Evolutionary conservation across 257 asterid species (phyloP), one percentile per base, ranked within the genome.

Genomic region (Solanum acaule): DNA sequence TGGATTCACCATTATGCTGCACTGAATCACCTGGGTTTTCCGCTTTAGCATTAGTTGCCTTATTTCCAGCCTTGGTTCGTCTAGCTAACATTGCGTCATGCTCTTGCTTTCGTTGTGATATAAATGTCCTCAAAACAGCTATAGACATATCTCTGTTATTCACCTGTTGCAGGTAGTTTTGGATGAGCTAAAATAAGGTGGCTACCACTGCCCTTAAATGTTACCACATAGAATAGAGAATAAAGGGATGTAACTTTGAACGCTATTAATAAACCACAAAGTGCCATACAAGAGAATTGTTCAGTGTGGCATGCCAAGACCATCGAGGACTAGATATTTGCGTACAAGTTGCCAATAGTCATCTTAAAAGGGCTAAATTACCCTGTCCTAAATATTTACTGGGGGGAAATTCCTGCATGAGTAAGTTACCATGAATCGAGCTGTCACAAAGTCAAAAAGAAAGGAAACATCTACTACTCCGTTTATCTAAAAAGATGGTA

Each of bases 101-200:
- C 91, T 97, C 99, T 90, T 92, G 92, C 84, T 92, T 88, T 49
- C 94, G 94, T 85, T 94, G 94, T 14, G 93, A 88, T 85, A 97
- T 88, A 92, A 95, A 96, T 67, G 95, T 89, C 93, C 99, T 94
- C 94, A 96, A 88, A 90, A 97, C 98, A 34, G 99, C 98, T 90
- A 97, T 92, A 27, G 99, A 97, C 96, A 97, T 93, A 89, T 97
- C 99, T 89, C 99, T 93, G 90, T 97, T 96, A 78, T 97, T 95
- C 87, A 97, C 99, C 99, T 97, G 95, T 40, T 76, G 87, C 37
- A 86, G 44, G 84, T 37, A 86, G 31, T 91, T 83, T 76, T 85
- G n/a, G 83, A 35, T 75, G 83, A 75, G 81, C 75, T 49, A 38
- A 10, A 73, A 73, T 44, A 34, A 34, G 25, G 52, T 72, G 49